Conservation (phyloP, 1,284 basidiomycete species). For the Inonotus hispidus region DNA sequence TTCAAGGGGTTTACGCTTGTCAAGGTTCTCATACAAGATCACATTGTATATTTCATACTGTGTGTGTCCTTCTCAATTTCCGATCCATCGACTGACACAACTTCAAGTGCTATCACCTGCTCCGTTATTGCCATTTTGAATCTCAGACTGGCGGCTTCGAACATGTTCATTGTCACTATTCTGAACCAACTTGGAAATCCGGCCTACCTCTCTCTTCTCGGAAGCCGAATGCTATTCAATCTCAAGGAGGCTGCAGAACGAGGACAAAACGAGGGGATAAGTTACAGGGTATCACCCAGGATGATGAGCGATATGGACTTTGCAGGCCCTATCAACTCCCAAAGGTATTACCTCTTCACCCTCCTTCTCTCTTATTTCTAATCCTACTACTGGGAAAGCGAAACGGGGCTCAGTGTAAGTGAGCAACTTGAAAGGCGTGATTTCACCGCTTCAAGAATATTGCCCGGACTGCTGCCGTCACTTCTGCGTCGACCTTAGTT, state of each 20-base stretch:
- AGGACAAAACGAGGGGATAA: neutral
- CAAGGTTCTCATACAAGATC: neutral
- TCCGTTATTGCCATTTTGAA: neutral
- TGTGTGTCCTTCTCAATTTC: neutral
- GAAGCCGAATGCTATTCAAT: neutral
- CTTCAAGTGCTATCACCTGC: neutral
- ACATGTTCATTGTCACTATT: neutral
- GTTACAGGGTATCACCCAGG: neutral
- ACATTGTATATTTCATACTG: neutral
- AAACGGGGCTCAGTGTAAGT: too few relatives aligned
- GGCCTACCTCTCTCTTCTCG: neutral
- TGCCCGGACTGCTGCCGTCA: too few relatives aligned
- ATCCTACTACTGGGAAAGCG: neutral
- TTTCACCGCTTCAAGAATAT: too few relatives aligned
- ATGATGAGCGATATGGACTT: neutral
- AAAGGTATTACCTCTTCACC: neutral
- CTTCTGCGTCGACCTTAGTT: too few relatives aligned
- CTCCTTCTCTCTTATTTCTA: neutral
- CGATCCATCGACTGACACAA: neutral
- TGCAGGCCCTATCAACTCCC: neutral
- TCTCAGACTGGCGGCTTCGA: neutral
- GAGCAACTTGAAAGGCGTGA: too few relatives aligned
- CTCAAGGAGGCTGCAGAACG: neutral
- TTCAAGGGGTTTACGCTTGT: neutral
- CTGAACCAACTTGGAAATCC: constrained; percentile 3